A percentile compares a stretch with the other conserved stretches of the same genome.
Conservation (phyloP, 2,329 filamentous ascomycete genomes). For the Amauroascus niger region DNA sequence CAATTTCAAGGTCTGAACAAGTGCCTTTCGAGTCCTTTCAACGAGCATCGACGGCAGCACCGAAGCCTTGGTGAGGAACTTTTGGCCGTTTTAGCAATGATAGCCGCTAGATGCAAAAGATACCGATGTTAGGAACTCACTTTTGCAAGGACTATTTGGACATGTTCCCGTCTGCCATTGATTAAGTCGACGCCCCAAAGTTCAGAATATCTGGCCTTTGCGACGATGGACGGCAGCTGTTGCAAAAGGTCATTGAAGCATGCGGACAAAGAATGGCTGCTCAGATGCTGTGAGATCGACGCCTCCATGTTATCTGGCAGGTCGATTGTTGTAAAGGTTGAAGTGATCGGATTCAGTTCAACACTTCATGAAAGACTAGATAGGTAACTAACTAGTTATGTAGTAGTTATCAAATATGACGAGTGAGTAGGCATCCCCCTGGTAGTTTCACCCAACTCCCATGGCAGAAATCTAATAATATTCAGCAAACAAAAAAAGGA, state of each 20-base stretch:
- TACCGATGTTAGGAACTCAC: background rate
- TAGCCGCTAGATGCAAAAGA: background rate
- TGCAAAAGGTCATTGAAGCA: background rate
- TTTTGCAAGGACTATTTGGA: conserved; percentile 7
- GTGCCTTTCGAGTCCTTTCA: conserved; percentile 1
- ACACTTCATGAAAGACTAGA: background rate
- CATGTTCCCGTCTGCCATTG: background rate
- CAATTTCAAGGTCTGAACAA: background rate
- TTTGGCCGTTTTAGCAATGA: background rate
- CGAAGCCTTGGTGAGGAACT: conserved; percentile 3
- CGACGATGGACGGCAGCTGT: background rate
- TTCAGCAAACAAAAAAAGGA: no score
- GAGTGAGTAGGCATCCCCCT: no score
- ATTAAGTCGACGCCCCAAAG: conserved; percentile 8
- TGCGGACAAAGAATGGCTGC: background rate
- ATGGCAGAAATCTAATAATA: no score
- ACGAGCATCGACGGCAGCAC: background rate
- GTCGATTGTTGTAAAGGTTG: background rate
- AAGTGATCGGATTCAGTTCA: no score
- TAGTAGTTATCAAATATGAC: no score
- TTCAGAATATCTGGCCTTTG: background rate
- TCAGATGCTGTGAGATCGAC: background rate
- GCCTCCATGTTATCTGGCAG: background rate
- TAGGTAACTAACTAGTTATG: background rate
- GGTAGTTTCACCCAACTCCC: no score